A percentile compares a stretch with the other conserved stretches of the same genome.
These are phyloP conservation scores for Scenedesmus sp. DNA, from an alignment of 163 green algal species.

Conservation along the genomic window DNA sequence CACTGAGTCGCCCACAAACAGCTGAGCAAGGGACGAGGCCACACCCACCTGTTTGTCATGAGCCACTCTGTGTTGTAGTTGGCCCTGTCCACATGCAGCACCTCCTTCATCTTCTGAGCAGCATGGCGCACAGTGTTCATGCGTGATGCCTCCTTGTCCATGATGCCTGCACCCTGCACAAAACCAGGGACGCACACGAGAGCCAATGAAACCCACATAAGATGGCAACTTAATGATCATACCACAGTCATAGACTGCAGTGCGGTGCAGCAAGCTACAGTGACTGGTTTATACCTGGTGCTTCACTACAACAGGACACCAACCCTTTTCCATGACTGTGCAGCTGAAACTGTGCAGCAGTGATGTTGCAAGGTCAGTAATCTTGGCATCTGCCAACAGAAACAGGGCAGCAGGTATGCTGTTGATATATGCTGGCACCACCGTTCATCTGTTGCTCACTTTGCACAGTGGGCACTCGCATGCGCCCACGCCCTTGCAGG, in stretches of 20 bases:
- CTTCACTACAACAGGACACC: too few relatives aligned
- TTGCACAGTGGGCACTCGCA: slow-evolving; percentile 37
- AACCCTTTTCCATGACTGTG: too few relatives aligned
- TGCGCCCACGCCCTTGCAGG: slow-evolving; percentile 39
- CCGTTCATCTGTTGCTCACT: background rate
- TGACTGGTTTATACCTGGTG: too few relatives aligned
- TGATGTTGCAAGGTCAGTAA: too few relatives aligned
- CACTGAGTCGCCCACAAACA: background rate
- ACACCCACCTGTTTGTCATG: slow-evolving; percentile 20
- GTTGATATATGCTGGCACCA: background rate
- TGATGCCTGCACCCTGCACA: slow-evolving; percentile 29
- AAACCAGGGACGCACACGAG: background rate
- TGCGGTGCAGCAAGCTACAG: too few relatives aligned
- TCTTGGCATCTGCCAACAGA: too few relatives aligned
- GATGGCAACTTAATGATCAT: background rate
- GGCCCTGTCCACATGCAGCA: slow-evolving; percentile 35
- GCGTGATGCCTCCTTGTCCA: slow-evolving; percentile 3
- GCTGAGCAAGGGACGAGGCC: background rate
- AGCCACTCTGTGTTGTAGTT: slow-evolving; percentile 53
- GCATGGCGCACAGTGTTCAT: slow-evolving; percentile 41
- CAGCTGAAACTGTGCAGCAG: too few relatives aligned
- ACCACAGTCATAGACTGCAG: too few relatives aligned
- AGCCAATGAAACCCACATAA: background rate
- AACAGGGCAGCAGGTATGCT: background rate
- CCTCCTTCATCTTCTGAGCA: slow-evolving; percentile 45